Base-by-base conservation (phyloP, 805 yeast genomes). In the Tetrapisispora pingtungensis region DNA sequence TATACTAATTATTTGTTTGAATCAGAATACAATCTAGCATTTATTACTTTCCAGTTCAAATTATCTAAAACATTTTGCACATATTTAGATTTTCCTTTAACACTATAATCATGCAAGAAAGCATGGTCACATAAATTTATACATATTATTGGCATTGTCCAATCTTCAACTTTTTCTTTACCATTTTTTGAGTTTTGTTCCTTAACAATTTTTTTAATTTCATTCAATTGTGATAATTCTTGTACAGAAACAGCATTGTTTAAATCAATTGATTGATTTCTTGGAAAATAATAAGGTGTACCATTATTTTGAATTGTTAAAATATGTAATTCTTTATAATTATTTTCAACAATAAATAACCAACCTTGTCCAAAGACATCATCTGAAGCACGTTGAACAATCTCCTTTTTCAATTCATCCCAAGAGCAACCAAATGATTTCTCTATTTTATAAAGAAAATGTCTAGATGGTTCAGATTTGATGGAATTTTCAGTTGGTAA, bases 61-160 rank as follows among this genome's bases (percentile, higher is more conserved):
- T 86, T 72, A 42, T 79, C 75, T 79, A 95, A 80, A 57, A 81
- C 80, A 49, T 80, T 81, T 48, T 75, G 75, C 52, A 93, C 72
- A 64, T 84, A 93, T 43, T 74, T 70, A 36, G 75, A 69, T 67
- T 81, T 83, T 20, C 93, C 94, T 19, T 55, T 59, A 42, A 85
- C 73, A 39, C 97, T 96, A 65, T 81, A 90, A 64, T 93, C 97
- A 24, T 75, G 68, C 37, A 87, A 56, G 62, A 81, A 93, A n/a
- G 96, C 86, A 51, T 80, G 77, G 62, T 90, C 95, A 96, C 97
- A 89, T 52, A 84, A 73, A 64, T 80, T 86, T 51, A 88, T 72
- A 41, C 80, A 84, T 52, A 93, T 71, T 38, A 93, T 66, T 37
- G 67, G 67, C 52, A 88, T 68, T 20, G 79, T 73, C 68, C 74